These are phyloP conservation scores for Sordariomycetes sp. DNA, from an alignment of 2,329 filamentous ascomycete genomes.

Conservation along the genomic window DNA sequence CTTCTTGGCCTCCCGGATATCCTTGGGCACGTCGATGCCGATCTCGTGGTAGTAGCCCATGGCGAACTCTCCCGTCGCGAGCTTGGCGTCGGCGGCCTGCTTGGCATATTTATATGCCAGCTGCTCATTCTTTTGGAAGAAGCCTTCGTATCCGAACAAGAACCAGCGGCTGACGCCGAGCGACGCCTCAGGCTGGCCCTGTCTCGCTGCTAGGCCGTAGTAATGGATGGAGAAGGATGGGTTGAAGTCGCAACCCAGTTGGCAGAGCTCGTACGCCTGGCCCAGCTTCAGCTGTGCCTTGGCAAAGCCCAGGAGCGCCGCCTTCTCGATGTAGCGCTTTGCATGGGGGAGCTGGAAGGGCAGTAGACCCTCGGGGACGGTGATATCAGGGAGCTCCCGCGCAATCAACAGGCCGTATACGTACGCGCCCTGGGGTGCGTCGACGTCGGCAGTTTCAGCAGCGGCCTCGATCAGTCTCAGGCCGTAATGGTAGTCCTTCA, in stretches of 20 bases:
- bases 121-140: conserved; percentile 93
- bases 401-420: conserved; percentile 92
- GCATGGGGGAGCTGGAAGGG: conserved; percentile 63
- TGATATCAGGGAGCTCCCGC: conserved; percentile 83
- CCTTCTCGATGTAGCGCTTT: conserved; percentile 87
- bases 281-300: conserved; percentile 98
- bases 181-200: conserved; percentile 87
- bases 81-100: conserved; percentile 68
- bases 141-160: conserved; percentile 82
- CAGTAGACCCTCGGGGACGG: conserved; percentile 59
- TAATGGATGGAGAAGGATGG: conserved; percentile 90
- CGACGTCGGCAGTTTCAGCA: conserved; percentile 84
- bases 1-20: conserved; percentile 67
- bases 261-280: conserved; percentile 86
- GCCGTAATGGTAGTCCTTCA: conserved; percentile 67
- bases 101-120: conserved; percentile 86
- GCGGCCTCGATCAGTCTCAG: conserved; percentile 75
- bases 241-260: conserved; percentile 89
- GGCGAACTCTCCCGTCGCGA: conserved; percentile 89
- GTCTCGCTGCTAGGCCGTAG: conserved; percentile 82
- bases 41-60: conserved; percentile 97
- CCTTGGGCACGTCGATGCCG: conserved; percentile 80
- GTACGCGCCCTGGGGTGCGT: conserved; percentile 92
- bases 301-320: conserved; percentile 88
- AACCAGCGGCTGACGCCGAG: conserved; percentile 99